A percentile compares a stretch with the other conserved stretches of the same genome.
These are phyloP conservation scores for Aspergillus nomiae DNA, from an alignment of 2,329 filamentous ascomycete species.

Conservation along the genomic window DNA sequence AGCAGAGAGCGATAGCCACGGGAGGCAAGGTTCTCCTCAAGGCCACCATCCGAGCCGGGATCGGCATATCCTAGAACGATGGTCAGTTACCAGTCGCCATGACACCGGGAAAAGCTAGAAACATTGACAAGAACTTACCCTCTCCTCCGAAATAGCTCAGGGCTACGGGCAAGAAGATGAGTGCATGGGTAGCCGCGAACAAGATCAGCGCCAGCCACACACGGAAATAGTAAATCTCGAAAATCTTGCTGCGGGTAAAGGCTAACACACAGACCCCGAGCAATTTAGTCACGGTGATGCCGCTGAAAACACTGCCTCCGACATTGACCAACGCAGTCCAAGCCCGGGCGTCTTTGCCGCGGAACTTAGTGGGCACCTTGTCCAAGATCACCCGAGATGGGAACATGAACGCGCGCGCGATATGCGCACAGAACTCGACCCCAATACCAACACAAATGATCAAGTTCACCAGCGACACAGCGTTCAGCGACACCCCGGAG, in stretches of 20 bases:
- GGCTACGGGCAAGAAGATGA: slow-evolving; percentile 88
- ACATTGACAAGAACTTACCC: slow-evolving; percentile 49
- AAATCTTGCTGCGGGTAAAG: slow-evolving; percentile 96
- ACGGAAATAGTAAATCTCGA: slow-evolving; percentile 98
- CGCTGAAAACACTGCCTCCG: slow-evolving; percentile 89
- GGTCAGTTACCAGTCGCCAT: slow-evolving; percentile 17
- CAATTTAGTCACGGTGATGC: slow-evolving; percentile 94
- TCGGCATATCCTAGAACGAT: slow-evolving; percentile 70
- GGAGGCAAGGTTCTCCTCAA: slow-evolving; percentile 85
- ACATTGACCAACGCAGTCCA: slow-evolving; percentile 96
- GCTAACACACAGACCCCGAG: slow-evolving; percentile 89
- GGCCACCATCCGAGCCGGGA: slow-evolving; percentile 79
- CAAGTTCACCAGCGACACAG: slow-evolving; percentile 91
- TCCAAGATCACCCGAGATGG: slow-evolving; percentile 82
- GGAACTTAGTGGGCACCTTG: slow-evolving; percentile 73
- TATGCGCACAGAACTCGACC: slow-evolving; percentile 96
- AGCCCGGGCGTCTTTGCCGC: slow-evolving; percentile 78
- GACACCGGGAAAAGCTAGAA: not conserved
- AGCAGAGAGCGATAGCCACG: slow-evolving; percentile 76
- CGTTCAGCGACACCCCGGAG: slow-evolving; percentile 85
- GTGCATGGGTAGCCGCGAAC: slow-evolving; percentile 83
- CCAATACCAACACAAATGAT: slow-evolving; percentile 96
- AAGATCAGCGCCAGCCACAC: slow-evolving; percentile 92
- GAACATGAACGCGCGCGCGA: slow-evolving; percentile 94
- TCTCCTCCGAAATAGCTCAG: slow-evolving; percentile 82